Evolutionary conservation across 2,329 filamentous ascomycete species (phyloP), one percentile per base, ranked within the genome.

Genomic region (Chrysosphaeria jannelii): DNA sequence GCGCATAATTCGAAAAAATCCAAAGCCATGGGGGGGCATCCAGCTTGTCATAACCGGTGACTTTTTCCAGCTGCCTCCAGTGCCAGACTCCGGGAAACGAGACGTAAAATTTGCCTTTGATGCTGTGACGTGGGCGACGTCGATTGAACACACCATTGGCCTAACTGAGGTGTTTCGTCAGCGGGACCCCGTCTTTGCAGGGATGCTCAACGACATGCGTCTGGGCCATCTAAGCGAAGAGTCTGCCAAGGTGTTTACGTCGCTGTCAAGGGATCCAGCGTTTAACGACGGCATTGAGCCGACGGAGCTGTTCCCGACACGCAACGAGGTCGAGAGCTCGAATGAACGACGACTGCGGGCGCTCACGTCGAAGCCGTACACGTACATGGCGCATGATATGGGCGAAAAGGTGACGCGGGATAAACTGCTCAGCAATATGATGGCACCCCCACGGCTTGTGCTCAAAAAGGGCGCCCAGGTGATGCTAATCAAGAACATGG

Each of bases 401-500:
- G 81, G 81, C 19, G 75, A 90, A 31, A 52, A 54, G 10, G 45
- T 50, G 1, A 43, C 68, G 18, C 66, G 74, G 15, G 76, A 89
- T 21, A 79, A 65, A 37, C 44, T 93, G 1, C 50, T 97, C 5
- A 44, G 58, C 5, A 90, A 81, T 37, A 89, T 88, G 61, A 91
- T 97, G 72, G 79, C 85, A 0, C 79, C 85, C 0, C 68, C 69
- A 34, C 39, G 45, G 0, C 59, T 97, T 11, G 62, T 71, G 16
- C 47, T 97, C 14, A 93, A 91, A 42, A 68, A 85, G 30, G 75
- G 78, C 7, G 75, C 85, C 0, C 88, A 97, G 39, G 88, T 97
- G 21, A 97, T 97, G 85, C 51, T 97, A n/a, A 91, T 97, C 52
- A 97, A 97, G 44, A 97, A 97, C 35, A 68, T 93, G 46, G 85